Conservation (phyloP, 805 yeast species). For the Kuraishia piskuri region DNA sequence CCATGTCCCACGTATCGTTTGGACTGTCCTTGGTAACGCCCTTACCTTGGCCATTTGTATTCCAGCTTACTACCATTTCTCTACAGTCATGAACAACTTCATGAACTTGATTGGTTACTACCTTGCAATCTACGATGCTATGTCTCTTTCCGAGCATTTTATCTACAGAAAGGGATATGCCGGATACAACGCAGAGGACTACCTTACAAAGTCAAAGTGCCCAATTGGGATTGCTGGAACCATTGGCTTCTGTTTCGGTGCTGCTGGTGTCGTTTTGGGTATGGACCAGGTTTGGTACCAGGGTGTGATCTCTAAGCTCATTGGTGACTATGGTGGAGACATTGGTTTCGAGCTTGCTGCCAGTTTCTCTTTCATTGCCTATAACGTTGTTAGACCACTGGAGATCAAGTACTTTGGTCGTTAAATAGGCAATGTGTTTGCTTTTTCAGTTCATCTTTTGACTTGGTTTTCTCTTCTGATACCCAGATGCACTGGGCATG, state of each 20-base stretch:
- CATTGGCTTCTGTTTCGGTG: conserved; percentile 73
- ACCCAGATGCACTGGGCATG: background rate
- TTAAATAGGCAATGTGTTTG: conserved; percentile 8
- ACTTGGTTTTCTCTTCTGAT: background rate
- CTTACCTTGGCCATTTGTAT: conserved; percentile 79
- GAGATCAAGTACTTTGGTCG: conserved; percentile 60
- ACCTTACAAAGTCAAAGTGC: conserved; percentile 45
- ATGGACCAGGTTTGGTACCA: conserved; percentile 82
- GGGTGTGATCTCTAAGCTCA: conserved; percentile 56
- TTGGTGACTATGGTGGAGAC: conserved; percentile 73
- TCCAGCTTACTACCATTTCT: conserved; percentile 76
- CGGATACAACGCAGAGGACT: conserved; percentile 51
- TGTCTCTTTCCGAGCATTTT: conserved; percentile 75
- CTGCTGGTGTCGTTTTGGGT: conserved; percentile 79
- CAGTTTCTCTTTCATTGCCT: conserved; percentile 58
- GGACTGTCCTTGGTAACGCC: conserved; percentile 74
- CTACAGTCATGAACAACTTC: conserved; percentile 68
- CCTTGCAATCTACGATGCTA: conserved; percentile 75
- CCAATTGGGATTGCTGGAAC: conserved; percentile 78
- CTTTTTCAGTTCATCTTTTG: background rate
- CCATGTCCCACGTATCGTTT: conserved; percentile 70
- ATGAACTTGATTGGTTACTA: conserved; percentile 91
- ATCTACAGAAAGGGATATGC: conserved; percentile 58
- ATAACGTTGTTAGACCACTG: conserved; percentile 46
- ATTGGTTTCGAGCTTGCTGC: conserved; percentile 77